Percentiles rank a stretch among this genome's conserved stretches.
Conservation (phyloP, 139 green algal species). For the Chlorella sp. region DNA sequence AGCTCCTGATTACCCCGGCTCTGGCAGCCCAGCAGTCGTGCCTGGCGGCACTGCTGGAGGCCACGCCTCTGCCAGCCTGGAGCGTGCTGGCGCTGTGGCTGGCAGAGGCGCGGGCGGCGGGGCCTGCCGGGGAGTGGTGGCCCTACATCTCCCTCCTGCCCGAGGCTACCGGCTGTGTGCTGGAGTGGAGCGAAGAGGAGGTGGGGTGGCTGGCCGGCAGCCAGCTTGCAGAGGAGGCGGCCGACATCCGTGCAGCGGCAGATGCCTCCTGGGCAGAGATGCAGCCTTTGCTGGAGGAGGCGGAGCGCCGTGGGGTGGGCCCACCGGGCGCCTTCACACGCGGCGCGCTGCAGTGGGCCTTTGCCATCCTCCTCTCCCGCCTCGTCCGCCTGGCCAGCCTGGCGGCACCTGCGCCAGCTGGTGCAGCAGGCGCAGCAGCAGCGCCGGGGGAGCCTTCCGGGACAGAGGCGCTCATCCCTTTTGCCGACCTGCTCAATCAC, state of each 20-base stretch:
- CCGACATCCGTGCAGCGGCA: slow-evolving; percentile 51
- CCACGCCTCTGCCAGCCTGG: slow-evolving; percentile 63
- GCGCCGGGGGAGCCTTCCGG: slow-evolving; percentile 53
- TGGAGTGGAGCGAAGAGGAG: slow-evolving; percentile 71
- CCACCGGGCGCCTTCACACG: slow-evolving; percentile 40
- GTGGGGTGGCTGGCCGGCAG: slow-evolving; percentile 54
- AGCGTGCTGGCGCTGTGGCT: slow-evolving; percentile 71
- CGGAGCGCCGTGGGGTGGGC: slow-evolving; percentile 24
- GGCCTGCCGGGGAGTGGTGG: slow-evolving; percentile 21
- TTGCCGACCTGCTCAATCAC: slow-evolving; percentile 78
- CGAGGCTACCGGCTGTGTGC: slow-evolving; percentile 53
- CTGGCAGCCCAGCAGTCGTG: slow-evolving; percentile 43
- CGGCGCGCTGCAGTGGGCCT: slow-evolving; percentile 50
- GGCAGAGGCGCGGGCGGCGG: slow-evolving; percentile 45
- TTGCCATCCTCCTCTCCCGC: slow-evolving; percentile 72
- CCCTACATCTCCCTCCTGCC: slow-evolving; percentile 62
- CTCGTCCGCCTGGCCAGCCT: slow-evolving; percentile 60
- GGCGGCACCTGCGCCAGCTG: slow-evolving; percentile 17
- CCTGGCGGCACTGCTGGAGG: slow-evolving; percentile 14
- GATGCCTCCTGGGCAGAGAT: slow-evolving; percentile 52
- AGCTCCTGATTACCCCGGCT: slow-evolving; percentile 58
- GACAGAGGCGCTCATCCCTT: slow-evolving; percentile 67
- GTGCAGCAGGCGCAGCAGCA: background rate
- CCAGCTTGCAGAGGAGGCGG: slow-evolving; percentile 39
- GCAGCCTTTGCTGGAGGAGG: slow-evolving; percentile 40